These are phyloP conservation scores for Cadophora luteo-olivacea DNA, from an alignment of 2,329 filamentous ascomycete species.

Conservation along the genomic window DNA sequence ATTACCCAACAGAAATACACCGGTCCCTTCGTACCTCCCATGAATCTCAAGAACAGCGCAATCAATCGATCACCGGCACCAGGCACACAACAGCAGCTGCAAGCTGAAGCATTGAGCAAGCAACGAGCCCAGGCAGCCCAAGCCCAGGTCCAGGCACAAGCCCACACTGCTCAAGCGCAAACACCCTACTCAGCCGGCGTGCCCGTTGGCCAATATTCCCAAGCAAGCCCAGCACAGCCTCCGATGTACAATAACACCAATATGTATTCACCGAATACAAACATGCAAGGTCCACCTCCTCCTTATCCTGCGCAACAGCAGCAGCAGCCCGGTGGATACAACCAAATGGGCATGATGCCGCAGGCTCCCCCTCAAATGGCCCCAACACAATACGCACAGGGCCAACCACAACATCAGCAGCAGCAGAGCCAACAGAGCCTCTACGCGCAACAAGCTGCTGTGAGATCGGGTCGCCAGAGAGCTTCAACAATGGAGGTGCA, in stretches of 20 bases:
- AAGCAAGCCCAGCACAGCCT: conserved; percentile 51
- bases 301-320: conserved; percentile 67
- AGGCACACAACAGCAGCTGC: conserved; percentile 93
- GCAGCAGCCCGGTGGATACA: conserved; percentile 60
- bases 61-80: conserved; percentile 88
- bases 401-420: conserved; percentile 60
- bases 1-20: conserved; percentile 99
- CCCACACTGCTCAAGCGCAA: conserved; percentile 64
- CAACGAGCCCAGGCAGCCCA: conserved; percentile 80
- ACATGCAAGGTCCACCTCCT: conserved; percentile 67
- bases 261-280: conserved; percentile 73
- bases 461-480: conserved; percentile 81
- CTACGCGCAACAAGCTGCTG: conserved; percentile 78
- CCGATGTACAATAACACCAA: conserved; percentile 84
- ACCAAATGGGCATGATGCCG: conserved; percentile 72
- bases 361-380: conserved; percentile 71
- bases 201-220: conserved; percentile 56
- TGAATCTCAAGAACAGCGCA: conserved; percentile 91
- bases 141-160: conserved; percentile 51
- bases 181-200: conserved; percentile 65
- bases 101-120: conserved; percentile 92
- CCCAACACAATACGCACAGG: conserved; percentile 65
- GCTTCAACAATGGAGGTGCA: conserved; percentile 97
- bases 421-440: conserved; percentile 68
- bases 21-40: conserved; percentile 92